These are phyloP conservation scores for Canariomyces notabilis DNA, from an alignment of 2,329 filamentous ascomycete genomes.

Conservation along the genomic window DNA sequence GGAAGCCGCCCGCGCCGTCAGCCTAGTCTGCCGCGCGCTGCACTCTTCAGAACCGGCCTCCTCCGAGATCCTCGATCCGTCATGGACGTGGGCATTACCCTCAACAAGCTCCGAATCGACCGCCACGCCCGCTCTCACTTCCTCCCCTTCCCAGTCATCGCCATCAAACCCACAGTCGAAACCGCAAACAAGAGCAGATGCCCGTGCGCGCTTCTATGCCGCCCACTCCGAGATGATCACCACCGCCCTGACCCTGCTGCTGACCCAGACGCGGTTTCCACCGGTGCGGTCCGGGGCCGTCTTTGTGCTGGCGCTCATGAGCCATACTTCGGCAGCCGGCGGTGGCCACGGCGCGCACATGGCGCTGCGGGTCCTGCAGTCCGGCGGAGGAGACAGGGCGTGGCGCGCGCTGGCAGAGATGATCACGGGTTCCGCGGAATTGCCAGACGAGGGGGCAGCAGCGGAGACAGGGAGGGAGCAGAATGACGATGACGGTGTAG, in stretches of 20 bases:
- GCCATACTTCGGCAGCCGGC: slow-evolving; percentile 39
- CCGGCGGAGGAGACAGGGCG: slow-evolving; percentile 28
- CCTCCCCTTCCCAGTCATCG: slow-evolving; percentile 25
- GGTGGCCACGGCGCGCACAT: slow-evolving; percentile 46
- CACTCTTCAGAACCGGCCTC: slow-evolving; percentile 34
- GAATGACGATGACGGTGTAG: slow-evolving; percentile 9
- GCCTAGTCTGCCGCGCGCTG: slow-evolving; percentile 49
- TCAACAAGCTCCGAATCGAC: too few species aligned
- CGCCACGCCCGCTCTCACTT: too few species aligned
- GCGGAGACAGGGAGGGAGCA: slow-evolving; percentile 19
- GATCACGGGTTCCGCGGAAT: slow-evolving; percentile 38
- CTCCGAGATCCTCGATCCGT: slow-evolving; percentile 12
- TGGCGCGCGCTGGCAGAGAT: slow-evolving; percentile 42
- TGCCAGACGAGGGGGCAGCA: slow-evolving; percentile 1
- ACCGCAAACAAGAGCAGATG: slow-evolving; percentile 4
- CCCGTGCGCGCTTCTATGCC: slow-evolving; percentile 39
- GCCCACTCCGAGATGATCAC: slow-evolving; percentile 37
- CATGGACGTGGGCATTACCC: slow-evolving; percentile 25
- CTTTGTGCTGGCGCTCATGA: slow-evolving; percentile 59
- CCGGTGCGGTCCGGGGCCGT: slow-evolving; percentile 55
- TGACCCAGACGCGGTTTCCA: slow-evolving; percentile 55
- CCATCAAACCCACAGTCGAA: background rate
- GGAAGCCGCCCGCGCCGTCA: slow-evolving; percentile 52
- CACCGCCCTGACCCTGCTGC: slow-evolving; percentile 45
- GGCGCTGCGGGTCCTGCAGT: slow-evolving; percentile 40